Base-by-base conservation (phyloP, 805 yeast genomes). In the Ogataea haglerorum region DNA sequence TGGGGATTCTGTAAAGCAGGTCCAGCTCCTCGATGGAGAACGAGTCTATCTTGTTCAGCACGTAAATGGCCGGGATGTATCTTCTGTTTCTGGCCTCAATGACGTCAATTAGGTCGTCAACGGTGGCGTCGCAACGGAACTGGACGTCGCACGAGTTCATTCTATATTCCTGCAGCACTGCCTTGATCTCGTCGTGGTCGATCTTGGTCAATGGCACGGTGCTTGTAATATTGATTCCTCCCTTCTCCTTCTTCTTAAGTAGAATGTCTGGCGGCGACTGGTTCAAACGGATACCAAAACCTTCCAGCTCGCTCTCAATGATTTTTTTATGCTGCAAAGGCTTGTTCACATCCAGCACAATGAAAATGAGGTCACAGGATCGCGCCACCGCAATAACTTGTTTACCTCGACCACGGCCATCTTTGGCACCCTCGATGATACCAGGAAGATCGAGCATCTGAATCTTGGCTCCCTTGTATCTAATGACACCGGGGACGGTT, bases 371-470 rank as follows among this genome's bases (percentile, higher is more conserved):
- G 61, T 93, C 90, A 62, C 96, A 95, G 3, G 97, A 88, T 66
- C 99, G 78, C n/a, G 98, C 98, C 45, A 93, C 99, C 2, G 99
- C 99, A 67, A 93, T 93, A 41, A 93, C 99, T 68, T 93, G 99
- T 54, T 77, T 83, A 74, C 95, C 95, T 73, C 95, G 75, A 68
- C 95, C 95, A 62, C 84, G 79, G 67, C 95, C 95, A 57, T 85
- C 93, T 51, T 85, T 85, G 47, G 95, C 95, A 65, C 95, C 95
- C 64, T 85, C 93, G 57, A 85, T 85, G 53, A 85, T 85, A 61
- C 95, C 95, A 7, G 95, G 95, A 48, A 85, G 76, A 75, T 85
- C 95, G 56, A 85, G 67, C 95, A 93, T 88, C 70, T 93, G 99
- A 50, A 93, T 83, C 69, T 88, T 91, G 38, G 99, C 98, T 58